A percentile compares a stretch with the other conserved stretches of the same genome.
Conservation (phyloP, 139 green algal species). For the Picochlorum sp. region DNA sequence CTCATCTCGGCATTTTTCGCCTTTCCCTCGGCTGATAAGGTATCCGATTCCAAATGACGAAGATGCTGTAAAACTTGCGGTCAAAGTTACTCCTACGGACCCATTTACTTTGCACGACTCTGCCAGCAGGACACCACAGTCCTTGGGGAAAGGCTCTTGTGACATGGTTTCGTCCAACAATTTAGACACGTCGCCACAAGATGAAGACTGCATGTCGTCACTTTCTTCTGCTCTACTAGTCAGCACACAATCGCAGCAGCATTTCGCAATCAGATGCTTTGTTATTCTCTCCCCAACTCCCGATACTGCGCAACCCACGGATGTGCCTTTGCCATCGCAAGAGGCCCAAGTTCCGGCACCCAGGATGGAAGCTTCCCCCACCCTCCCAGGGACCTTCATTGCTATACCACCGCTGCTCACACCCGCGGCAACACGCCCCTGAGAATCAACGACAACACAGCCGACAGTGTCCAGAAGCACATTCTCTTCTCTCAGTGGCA, state of each 20-base stretch:
- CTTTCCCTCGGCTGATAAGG: too few species aligned
- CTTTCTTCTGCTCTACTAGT: background rate
- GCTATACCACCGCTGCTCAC: conserved; percentile 79
- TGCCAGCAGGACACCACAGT: too few species aligned
- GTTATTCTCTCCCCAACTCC: conserved; percentile 69
- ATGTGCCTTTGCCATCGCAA: conserved; percentile 8
- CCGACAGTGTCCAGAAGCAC: conserved; percentile 64
- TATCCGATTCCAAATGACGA: too few species aligned
- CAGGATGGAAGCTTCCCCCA: conserved; percentile 72
- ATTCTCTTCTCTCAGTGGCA: background rate
- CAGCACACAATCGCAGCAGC: background rate
- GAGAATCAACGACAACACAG: conserved; percentile 44
- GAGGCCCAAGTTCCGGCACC: conserved; percentile 75
- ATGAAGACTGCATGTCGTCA: too few species aligned
- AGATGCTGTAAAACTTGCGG: too few species aligned
- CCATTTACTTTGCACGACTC: too few species aligned
- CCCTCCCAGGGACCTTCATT: conserved; percentile 59
- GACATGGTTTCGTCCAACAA: too few species aligned
- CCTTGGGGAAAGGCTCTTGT: too few species aligned
- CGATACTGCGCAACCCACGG: conserved; percentile 50
- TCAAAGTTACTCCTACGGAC: too few species aligned
- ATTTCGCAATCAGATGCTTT: conserved; percentile 39
- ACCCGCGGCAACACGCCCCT: conserved; percentile 46
- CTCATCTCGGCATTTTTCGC: too few species aligned
- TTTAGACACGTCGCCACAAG: too few species aligned